These are phyloP conservation scores for Nannizziopsis arthrosporioides DNA, from an alignment of 2,329 filamentous ascomycete genomes.

Conservation along the genomic window DNA sequence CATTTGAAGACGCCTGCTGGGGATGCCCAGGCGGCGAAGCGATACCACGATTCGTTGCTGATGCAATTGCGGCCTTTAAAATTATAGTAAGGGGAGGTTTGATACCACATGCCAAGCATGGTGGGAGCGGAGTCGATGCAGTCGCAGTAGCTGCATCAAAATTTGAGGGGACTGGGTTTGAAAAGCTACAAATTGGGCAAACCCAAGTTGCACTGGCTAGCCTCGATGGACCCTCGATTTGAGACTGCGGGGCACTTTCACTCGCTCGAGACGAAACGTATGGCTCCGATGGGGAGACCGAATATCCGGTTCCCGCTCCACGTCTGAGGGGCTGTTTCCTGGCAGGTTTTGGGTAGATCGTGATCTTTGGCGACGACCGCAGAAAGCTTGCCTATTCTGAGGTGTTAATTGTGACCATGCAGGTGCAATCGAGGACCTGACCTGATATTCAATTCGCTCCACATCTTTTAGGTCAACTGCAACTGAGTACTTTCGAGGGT, in stretches of 20 bases:
- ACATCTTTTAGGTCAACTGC: conserved; percentile 83
- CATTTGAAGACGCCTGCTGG: background rate
- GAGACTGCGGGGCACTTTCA: conserved; percentile 21
- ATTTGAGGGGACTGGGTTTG: conserved; percentile 83
- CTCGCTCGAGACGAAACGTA: conserved; percentile 24
- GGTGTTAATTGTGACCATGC: background rate
- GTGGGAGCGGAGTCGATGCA: conserved; percentile 65
- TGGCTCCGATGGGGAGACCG: conserved; percentile 25
- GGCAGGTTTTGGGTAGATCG: conserved; percentile 66
- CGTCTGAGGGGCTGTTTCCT: conserved; percentile 39
- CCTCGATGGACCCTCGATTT: conserved; percentile 27
- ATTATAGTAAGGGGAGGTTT: conserved; percentile 74
- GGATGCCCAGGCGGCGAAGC: background rate
- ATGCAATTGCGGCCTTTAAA: conserved; percentile 74
- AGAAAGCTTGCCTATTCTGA: conserved; percentile 64
- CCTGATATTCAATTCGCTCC: conserved; percentile 81
- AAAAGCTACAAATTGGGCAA: conserved; percentile 90
- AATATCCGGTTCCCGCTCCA: background rate
- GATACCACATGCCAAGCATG: conserved; percentile 87
- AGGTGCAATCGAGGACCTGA: conserved; percentile 29
- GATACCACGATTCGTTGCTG: conserved; percentile 21
- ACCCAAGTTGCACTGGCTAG: conserved; percentile 67
- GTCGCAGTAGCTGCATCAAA: conserved; percentile 78
- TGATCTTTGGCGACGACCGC: conserved; percentile 90
- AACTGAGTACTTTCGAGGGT: conserved; percentile 73